phyloP scores from a whole-genome alignment of 345 rosid genomes.

The Syzygium oleosum region DNA sequence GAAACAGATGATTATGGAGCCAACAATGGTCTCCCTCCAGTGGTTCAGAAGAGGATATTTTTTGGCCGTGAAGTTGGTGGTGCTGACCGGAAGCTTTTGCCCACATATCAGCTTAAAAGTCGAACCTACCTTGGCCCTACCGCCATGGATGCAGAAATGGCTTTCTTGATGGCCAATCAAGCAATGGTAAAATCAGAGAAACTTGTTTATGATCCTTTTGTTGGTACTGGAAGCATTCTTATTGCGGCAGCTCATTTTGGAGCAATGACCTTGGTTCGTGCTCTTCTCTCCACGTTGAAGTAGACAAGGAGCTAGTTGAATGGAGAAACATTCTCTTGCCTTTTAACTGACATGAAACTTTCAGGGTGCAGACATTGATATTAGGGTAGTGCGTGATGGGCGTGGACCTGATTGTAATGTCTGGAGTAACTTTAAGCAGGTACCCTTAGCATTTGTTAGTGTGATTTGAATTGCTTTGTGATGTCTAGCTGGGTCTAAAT shows the following conservation, averaged over 20 bases:
- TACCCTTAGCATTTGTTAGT: conserved; percentile 2
- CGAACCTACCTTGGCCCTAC: conserved; percentile 91
- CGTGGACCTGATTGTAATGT: conserved; percentile 94
- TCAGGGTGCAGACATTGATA: conserved; percentile 97
- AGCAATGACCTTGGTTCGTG: conserved; percentile 78
- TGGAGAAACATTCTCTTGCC: background rate
- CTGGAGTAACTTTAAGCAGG: conserved; percentile 99
- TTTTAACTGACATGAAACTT: conserved; percentile 6
- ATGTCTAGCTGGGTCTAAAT: background rate
- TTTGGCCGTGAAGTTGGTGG: conserved; percentile 88
- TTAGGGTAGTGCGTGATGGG: conserved; percentile 95
- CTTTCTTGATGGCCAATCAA: conserved; percentile 97
- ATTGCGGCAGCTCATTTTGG: conserved; percentile 91
- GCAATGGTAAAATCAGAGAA: conserved; percentile 72
- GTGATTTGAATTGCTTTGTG: background rate
- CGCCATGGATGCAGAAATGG: conserved; percentile 99
- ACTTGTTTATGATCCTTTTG: conserved; percentile 91
- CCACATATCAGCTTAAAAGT: conserved; percentile 79
- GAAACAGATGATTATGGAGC: conserved; percentile 72
- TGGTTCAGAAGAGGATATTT: conserved; percentile 57
- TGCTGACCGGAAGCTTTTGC: conserved; percentile 84
- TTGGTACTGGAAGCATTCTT: conserved; percentile 96
- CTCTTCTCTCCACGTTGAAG: background rate
- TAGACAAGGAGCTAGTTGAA: background rate
- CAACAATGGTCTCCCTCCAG: conserved; percentile 87